These are phyloP conservation scores for Fusarium nelsonii DNA, from an alignment of 2,329 filamentous ascomycete genomes.

Conservation along the genomic window DNA sequence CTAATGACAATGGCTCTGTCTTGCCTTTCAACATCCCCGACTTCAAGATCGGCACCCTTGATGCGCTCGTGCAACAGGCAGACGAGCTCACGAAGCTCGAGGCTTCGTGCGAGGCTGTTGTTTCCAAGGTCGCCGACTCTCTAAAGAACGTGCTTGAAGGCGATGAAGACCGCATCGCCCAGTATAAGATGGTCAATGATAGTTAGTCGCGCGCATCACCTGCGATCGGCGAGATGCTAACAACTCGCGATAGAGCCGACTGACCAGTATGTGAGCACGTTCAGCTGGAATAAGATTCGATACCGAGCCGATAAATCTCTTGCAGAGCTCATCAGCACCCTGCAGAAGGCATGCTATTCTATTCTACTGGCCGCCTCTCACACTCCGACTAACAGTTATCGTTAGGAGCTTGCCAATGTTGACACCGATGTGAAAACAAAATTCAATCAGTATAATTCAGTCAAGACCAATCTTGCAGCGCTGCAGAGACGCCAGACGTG, in stretches of 20 bases:
- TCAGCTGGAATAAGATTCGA: conserved; percentile 97
- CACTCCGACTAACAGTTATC: conserved; percentile 17
- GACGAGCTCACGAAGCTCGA: conserved; percentile 95
- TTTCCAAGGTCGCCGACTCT: conserved; percentile 89
- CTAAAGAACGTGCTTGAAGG: conserved; percentile 85
- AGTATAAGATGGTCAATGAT: conserved; percentile 95
- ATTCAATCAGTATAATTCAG: conserved; percentile 91
- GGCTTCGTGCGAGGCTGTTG: conserved; percentile 80
- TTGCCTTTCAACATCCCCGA: conserved; percentile 85
- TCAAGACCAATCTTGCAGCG: conserved; percentile 85
- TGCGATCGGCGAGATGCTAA: conserved; percentile 41
- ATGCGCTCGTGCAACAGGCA: conserved; percentile 94
- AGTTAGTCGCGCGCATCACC: conserved; percentile 67
- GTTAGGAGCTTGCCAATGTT: conserved; percentile 85
- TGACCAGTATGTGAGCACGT: conserved; percentile 89
- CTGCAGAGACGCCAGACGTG: conserved; percentile 91
- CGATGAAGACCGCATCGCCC: conserved; percentile 82
- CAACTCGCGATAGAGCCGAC: conserved; percentile 78
- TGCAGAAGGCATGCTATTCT: conserved; percentile 78
- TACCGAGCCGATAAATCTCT: conserved; percentile 94
- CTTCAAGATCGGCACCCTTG: conserved; percentile 98
- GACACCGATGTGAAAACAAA: conserved; percentile 97
- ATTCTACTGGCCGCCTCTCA: not conserved
- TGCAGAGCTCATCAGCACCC: conserved; percentile 83
- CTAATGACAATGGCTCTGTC: conserved; percentile 80